Evolutionary conservation across 768 basidiomycete genomes (phyloP), one percentile per base, ranked within the genome.

Genomic region (Tylopilus cervinicoccineus): DNA sequence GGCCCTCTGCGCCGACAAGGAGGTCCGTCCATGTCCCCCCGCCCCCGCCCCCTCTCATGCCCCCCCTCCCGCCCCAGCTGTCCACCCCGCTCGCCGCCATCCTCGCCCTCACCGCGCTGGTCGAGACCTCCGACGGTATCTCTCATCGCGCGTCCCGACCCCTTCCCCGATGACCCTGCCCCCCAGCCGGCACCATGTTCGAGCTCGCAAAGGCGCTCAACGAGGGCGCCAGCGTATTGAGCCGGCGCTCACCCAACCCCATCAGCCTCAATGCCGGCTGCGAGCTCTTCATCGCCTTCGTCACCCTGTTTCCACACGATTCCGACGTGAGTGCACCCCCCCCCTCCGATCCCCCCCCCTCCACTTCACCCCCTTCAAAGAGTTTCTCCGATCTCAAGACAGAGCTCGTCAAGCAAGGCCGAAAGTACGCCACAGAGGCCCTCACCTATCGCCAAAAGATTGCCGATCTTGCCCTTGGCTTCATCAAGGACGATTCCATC

Each of bases 401-500:
- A 48, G 84, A 89, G 60, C 78, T 96, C 45, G 83, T 93, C 51
- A 76, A 76, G 38, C 89, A 93, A 66, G 93, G 91, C 19, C 76
- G 82, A 52, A 76, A 76, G 59, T 95, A 90, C 68, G 86, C 80
- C 26, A 66, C 77, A 38, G 82, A 88, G 59, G 93, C 92, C 13
- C 76, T 91, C 38, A 80, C 86, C 37, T 97, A 91, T 74, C 81
- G 93, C 48, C 79, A 80, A 51, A 92, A 89, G 67, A 98, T 99
- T 57, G 92, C 93, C 31, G 79, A 86, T 52, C 76, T 93, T 19
- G 83, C 86, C n/a, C 79, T 92, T 40, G 85, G 84, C 38, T 98
- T 98, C 73, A 90, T 98, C 64, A 87, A 88, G 64, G 96, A 99
- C 61, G 93, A 91, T 65, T 92, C 89, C 8, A 88, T 92, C 62